Conservation (phyloP, 2,329 filamentous ascomycete species). For the Cordyceps militaris region DNA sequence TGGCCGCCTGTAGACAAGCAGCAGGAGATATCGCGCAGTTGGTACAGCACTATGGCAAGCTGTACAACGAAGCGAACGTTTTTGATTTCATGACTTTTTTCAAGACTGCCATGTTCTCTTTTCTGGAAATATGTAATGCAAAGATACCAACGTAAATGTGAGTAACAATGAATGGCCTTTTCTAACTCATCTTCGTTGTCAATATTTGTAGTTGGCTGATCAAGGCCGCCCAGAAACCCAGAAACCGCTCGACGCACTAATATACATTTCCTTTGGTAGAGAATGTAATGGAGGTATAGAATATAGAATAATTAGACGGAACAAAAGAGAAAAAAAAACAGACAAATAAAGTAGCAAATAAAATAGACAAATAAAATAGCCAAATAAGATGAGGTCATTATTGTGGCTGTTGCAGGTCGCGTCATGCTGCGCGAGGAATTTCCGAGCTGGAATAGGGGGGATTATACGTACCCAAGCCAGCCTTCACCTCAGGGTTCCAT, state of each 20-base stretch:
- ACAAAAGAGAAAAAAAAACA: no score
- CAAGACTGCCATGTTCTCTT: background rate
- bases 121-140: background rate
- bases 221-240: no score
- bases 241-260: no score
- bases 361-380: background rate
- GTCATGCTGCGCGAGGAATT: background rate
- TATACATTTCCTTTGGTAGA: no score
- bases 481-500: background rate
- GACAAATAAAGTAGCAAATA: background rate
- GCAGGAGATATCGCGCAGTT: background rate
- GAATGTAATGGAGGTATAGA: no score
- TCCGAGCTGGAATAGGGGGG: background rate
- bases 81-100: conserved; percentile 6
- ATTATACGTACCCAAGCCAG: background rate
- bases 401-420: background rate
- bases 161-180: background rate
- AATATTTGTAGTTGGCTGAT: no score
- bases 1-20: background rate
- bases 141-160: background rate
- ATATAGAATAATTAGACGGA: no score
- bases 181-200: no score
- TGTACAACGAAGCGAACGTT: background rate
- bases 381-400: background rate
- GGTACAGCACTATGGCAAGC: background rate